phyloP scores from a whole-genome alignment of 352 stramenopile genomes.

The Blastocystis sp. region DNA sequence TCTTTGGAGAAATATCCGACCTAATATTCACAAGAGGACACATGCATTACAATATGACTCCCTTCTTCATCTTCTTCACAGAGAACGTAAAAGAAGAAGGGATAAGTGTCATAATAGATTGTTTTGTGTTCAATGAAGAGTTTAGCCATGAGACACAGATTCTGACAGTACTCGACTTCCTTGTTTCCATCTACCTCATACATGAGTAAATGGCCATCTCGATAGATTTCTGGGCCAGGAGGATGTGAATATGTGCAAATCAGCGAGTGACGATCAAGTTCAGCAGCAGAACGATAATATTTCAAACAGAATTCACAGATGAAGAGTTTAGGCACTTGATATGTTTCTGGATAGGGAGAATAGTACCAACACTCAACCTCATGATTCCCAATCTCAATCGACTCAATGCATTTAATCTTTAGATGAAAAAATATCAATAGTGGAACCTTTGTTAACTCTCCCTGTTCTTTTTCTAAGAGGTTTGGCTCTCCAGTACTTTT shows the following conservation, averaged over 20 bases:
- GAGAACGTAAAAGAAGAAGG: constrained; percentile 98
- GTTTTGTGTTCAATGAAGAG: constrained; percentile 99
- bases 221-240: constrained; percentile 84
- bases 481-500: constrained; percentile 1
- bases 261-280: constrained; percentile 12
- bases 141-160: constrained; percentile 95
- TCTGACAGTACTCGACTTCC: constrained; percentile 93
- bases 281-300: constrained; percentile 70
- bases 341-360: constrained; percentile 77
- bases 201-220: constrained; percentile 84
- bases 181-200: constrained; percentile 92
- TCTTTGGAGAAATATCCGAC: constrained; percentile 99
- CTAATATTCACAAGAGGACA: neutral
- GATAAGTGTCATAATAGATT: constrained; percentile 98
- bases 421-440: neutral
- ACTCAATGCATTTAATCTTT: constrained; percentile 68
- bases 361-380: constrained; percentile 83
- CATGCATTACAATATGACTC: constrained; percentile 51
- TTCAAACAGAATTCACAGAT: constrained; percentile 81
- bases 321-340: constrained; percentile 73
- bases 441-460: constrained; percentile 46
- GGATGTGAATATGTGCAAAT: neutral
- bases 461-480: constrained; percentile 48
- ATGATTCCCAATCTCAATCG: constrained; percentile 75
- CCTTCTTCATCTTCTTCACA: constrained; percentile 80